A percentile compares a stretch with the other conserved stretches of the same genome.
Evolutionary conservation across 2,329 filamentous ascomycete species (phyloP).

Genomic region (Penicillium digitatum): DNA sequence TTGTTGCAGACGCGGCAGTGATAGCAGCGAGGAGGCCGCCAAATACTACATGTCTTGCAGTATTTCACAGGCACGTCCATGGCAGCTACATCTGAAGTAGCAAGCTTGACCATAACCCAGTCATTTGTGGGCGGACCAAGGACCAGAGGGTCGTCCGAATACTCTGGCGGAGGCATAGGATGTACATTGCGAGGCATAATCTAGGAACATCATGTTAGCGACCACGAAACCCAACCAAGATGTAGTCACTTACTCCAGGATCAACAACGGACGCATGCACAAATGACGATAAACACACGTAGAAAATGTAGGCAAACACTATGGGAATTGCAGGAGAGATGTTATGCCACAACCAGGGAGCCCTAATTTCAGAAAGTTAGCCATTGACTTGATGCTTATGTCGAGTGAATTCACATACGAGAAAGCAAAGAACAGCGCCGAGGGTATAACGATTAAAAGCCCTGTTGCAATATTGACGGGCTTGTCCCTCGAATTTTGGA

Average conservation of each 20-base stretch:
- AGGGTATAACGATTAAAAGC: conserved; percentile 71
- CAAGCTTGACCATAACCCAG: conserved; percentile 86
- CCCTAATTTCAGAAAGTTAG: conserved; percentile 32
- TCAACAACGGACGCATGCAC: conserved; percentile 88
- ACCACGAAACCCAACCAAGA: background rate
- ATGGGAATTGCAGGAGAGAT: conserved; percentile 86
- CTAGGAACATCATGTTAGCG: conserved; percentile 45
- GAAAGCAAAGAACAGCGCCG: conserved; percentile 76
- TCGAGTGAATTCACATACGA: conserved; percentile 42
- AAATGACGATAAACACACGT: conserved; percentile 88
- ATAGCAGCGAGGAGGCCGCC: conserved; percentile 91
- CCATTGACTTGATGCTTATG: conserved; percentile 23
- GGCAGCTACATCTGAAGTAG: conserved; percentile 68
- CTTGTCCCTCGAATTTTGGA: conserved; percentile 81
- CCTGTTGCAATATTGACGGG: conserved; percentile 89
- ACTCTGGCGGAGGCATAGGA: conserved; percentile 70
- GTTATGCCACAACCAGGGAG: conserved; percentile 78
- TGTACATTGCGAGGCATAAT: conserved; percentile 92
- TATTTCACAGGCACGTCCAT: conserved; percentile 99
- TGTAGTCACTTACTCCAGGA: conserved; percentile 68
- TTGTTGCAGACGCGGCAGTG: conserved; percentile 97
- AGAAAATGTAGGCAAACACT: conserved; percentile 85
- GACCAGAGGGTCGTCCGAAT: conserved; percentile 74
- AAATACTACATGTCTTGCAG: conserved; percentile 95
- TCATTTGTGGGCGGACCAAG: conserved; percentile 83